These are phyloP conservation scores for Barbarea vulgaris DNA, from an alignment of 345 rosid genomes.

Conservation along the genomic window DNA sequence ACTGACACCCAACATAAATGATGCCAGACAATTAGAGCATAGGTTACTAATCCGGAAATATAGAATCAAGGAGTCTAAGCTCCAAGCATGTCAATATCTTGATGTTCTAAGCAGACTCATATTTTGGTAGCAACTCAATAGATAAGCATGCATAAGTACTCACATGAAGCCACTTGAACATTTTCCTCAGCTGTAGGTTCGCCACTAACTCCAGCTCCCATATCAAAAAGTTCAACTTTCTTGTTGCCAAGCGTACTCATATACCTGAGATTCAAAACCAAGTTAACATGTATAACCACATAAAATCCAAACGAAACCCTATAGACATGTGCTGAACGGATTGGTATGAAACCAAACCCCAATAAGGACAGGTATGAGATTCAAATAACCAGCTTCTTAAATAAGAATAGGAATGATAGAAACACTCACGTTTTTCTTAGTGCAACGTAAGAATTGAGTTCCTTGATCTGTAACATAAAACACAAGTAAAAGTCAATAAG, in stretches of 20 bases:
- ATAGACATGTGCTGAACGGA: not conserved
- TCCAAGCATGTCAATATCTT: conserved; percentile 1
- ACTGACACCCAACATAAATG: conserved; percentile 13
- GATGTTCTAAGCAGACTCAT: not conserved
- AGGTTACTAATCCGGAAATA: conserved; percentile 12
- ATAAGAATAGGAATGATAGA: not conserved
- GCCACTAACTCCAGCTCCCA: conserved; percentile 84
- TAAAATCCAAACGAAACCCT: conserved; percentile 3
- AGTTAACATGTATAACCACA: conserved; percentile 24
- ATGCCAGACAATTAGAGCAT: not conserved
- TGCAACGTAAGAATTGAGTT: conserved; percentile 90
- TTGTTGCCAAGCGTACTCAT: conserved; percentile 89
- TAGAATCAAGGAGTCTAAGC: conserved; percentile 5
- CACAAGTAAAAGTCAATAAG: conserved; percentile 5
- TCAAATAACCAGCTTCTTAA: not conserved
- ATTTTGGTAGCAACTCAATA: conserved; percentile 9
- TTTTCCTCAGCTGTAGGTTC: conserved; percentile 87
- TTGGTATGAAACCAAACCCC: not conserved
- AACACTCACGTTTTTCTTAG: conserved; percentile 86
- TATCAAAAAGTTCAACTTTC: conserved; percentile 87
- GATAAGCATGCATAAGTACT: conserved; percentile 32
- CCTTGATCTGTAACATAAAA: conserved; percentile 73
- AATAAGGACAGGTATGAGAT: not conserved
- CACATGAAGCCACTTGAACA: conserved; percentile 89
- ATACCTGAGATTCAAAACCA: conserved; percentile 51